These are phyloP conservation scores for Calonectria henricotiae DNA, from an alignment of 2,329 filamentous ascomycete species.

Conservation along the genomic window DNA sequence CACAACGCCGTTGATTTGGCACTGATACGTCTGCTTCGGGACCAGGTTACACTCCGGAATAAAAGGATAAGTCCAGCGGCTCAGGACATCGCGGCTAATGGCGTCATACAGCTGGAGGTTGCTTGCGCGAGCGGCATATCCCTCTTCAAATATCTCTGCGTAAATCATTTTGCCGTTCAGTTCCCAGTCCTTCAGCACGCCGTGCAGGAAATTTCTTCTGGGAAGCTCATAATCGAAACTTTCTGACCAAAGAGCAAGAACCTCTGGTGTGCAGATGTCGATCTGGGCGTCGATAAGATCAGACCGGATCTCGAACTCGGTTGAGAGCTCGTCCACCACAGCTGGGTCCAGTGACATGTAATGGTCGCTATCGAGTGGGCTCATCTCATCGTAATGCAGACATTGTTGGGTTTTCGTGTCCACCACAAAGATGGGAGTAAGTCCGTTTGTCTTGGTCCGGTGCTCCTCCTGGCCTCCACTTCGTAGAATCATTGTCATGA, in stretches of 20 bases:
- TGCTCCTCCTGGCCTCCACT: slow-evolving; percentile 81
- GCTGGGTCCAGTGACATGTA: slow-evolving; percentile 84
- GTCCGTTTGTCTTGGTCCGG: slow-evolving; percentile 82
- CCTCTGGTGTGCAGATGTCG: slow-evolving; percentile 97
- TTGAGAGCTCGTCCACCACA: slow-evolving; percentile 78
- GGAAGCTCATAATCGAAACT: slow-evolving; percentile 97
- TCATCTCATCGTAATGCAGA: slow-evolving; percentile 94
- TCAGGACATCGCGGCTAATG: slow-evolving; percentile 88
- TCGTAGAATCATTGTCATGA: slow-evolving; percentile 96
- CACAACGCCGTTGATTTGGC: slow-evolving; percentile 80
- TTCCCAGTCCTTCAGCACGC: slow-evolving; percentile 96
- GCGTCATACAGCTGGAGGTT: slow-evolving; percentile 93
- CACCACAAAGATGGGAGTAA: slow-evolving; percentile 88
- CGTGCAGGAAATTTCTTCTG: slow-evolving; percentile 89
- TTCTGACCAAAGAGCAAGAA: slow-evolving; percentile 95
- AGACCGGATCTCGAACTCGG: slow-evolving; percentile 85
- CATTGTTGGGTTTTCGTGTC: slow-evolving; percentile 86
- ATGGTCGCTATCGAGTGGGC: slow-evolving; percentile 76
- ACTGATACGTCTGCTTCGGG: slow-evolving; percentile 82
- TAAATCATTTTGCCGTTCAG: slow-evolving; percentile 98
- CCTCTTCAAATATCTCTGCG: slow-evolving; percentile 85
- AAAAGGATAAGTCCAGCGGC: slow-evolving; percentile 90
- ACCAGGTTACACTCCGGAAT: slow-evolving; percentile 92
- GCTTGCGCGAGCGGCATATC: slow-evolving; percentile 89
- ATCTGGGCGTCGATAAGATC: slow-evolving; percentile 96